phyloP scores from a whole-genome alignment of 257 asterid species.

The Nicotiana paniculata region DNA sequence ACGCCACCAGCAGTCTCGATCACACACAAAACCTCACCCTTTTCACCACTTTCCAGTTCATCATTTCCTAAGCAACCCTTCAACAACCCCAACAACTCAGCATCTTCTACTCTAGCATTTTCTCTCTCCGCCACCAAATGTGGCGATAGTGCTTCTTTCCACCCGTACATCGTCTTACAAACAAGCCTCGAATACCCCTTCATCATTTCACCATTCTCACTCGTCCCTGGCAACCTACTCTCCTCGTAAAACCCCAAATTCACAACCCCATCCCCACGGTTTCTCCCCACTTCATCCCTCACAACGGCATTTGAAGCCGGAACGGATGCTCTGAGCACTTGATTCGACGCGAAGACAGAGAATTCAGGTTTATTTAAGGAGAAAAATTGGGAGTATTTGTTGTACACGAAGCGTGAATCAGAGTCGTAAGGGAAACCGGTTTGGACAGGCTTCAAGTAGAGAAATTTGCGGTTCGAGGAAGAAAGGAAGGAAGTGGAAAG shows the following conservation, averaged over 20 bases:
- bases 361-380: slow-evolving; percentile 32
- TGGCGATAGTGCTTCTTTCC: slow-evolving; percentile 87
- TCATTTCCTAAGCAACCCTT: slow-evolving; percentile 44
- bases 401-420: slow-evolving; percentile 73
- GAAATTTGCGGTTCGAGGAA: slow-evolving; percentile 38
- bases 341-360: slow-evolving; percentile 68
- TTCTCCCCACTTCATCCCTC: slow-evolving; percentile 5
- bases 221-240: slow-evolving; percentile 48
- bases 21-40: slow-evolving; percentile 49
- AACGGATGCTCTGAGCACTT: slow-evolving; percentile 44
- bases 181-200: slow-evolving; percentile 47
- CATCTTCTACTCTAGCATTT: slow-evolving; percentile 53
- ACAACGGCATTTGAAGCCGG: slow-evolving; percentile 39
- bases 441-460: slow-evolving; percentile 85
- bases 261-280: slow-evolving; percentile 30
- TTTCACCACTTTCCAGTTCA: slow-evolving; percentile 21
- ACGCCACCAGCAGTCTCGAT: slow-evolving; percentile 95
- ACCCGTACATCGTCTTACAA: slow-evolving; percentile 73
- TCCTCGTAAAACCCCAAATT: slow-evolving; percentile 58
- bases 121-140: slow-evolving; percentile 89
- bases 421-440: slow-evolving; percentile 89
- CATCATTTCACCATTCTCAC: slow-evolving; percentile 33
- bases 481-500: slow-evolving; percentile 74
- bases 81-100: slow-evolving; percentile 57
- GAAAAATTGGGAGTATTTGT: slow-evolving; percentile 48